Evolutionary conservation across 2,329 filamentous ascomycete species (phyloP).

Genomic region (Calonectria naviculata): DNA sequence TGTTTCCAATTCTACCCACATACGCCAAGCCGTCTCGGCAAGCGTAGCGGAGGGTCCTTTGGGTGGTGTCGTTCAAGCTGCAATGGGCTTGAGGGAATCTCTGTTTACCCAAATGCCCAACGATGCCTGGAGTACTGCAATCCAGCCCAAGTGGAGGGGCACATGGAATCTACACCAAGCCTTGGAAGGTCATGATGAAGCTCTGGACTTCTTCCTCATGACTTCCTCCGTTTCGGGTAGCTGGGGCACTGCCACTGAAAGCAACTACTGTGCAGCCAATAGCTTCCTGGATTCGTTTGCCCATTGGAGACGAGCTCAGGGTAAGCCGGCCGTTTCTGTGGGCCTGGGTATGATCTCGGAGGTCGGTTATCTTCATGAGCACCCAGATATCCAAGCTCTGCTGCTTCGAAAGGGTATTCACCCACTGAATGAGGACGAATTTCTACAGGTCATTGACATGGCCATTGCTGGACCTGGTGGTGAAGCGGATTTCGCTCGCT

Average conservation of each 20-base stretch:
- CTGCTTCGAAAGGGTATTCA: neutral
- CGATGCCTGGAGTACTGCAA: conserved; percentile 10
- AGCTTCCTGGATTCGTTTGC: conserved; percentile 42
- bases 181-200: neutral
- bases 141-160: conserved; percentile 46
- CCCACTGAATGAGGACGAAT: neutral
- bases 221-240: conserved; percentile 47
- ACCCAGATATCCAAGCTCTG: neutral
- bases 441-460: neutral
- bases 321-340: conserved; percentile 13
- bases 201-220: conserved; percentile 50
- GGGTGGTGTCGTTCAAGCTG: conserved; percentile 34
- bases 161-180: conserved; percentile 40
- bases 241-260: conserved; percentile 46
- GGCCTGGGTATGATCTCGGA: conserved; percentile 29
- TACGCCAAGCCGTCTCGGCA: neutral
- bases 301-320: conserved; percentile 14
- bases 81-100: conserved; percentile 32
- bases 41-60: conserved; percentile 15
- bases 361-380: conserved; percentile 19
- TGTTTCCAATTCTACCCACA: conserved; percentile 10
- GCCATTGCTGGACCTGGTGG: neutral
- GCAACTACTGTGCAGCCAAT: conserved; percentile 51
- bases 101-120: neutral
- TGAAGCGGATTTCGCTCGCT: neutral